These are phyloP conservation scores for Lophium mytilinum DNA, from an alignment of 495 filamentous ascomycete genomes.

Conservation along the genomic window DNA sequence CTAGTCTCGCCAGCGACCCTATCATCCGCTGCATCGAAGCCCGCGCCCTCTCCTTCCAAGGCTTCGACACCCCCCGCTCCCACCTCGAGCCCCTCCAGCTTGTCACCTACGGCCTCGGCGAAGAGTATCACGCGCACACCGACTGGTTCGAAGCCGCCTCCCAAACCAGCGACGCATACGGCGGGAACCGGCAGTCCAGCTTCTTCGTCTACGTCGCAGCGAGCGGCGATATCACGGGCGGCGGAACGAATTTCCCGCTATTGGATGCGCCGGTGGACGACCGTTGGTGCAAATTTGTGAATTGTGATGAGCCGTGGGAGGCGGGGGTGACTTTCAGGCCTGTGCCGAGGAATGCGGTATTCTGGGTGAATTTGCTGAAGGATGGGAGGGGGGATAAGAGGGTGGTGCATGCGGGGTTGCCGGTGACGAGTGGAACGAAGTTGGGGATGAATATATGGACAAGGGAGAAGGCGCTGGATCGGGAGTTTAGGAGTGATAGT, in stretches of 20 bases:
- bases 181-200: conserved; percentile 39
- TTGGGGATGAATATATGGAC: conserved; percentile 52
- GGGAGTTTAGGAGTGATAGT: conserved; percentile 13
- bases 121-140: conserved; percentile 47
- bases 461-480: conserved; percentile 16
- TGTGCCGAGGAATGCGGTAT: conserved; percentile 44
- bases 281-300: conserved; percentile 21
- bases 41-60: conserved; percentile 26
- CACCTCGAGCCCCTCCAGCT: conserved; percentile 48
- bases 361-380: conserved; percentile 45
- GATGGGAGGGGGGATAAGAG: conserved; percentile 42
- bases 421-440: conserved; percentile 41
- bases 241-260: conserved; percentile 22
- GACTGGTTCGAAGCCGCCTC: conserved; percentile 46
- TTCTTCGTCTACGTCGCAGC: conserved; percentile 24
- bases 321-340: conserved; percentile 46
- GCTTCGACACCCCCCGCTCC: conserved; percentile 37
- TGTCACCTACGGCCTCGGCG: conserved; percentile 42
- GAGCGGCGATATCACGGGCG: conserved; percentile 9
- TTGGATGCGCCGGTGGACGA: conserved; percentile 21
- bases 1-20: conserved; percentile 3
- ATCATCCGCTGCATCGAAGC: conserved; percentile 16
- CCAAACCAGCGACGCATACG: conserved; percentile 32
- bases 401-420: conserved; percentile 44
- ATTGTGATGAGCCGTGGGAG: conserved; percentile 31